Evolutionary conservation across 2,329 filamentous ascomycete genomes (phyloP).

Genomic region (Fusarium siculi): DNA sequence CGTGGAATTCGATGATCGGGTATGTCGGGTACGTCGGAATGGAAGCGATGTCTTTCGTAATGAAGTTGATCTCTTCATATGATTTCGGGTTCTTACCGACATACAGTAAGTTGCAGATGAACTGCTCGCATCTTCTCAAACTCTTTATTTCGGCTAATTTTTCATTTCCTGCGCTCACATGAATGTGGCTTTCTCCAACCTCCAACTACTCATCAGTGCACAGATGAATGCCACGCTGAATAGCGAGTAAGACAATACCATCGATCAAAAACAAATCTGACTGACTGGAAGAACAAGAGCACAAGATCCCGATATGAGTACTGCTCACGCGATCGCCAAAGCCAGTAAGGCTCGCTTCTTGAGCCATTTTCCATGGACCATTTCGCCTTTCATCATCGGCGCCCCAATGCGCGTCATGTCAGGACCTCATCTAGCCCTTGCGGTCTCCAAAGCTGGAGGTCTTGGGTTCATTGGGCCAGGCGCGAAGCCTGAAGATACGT

Average conservation of each 20-base stretch:
- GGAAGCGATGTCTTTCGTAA: background rate
- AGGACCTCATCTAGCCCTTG: slow-evolving; percentile 64
- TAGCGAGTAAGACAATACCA: background rate
- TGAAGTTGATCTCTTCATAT: background rate
- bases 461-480: slow-evolving; percentile 62
- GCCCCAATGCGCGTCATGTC: slow-evolving; percentile 77
- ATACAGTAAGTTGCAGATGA: background rate
- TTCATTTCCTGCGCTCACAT: background rate
- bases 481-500: slow-evolving; percentile 47
- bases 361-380: slow-evolving; percentile 42
- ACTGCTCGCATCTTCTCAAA: background rate
- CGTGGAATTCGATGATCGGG: background rate
- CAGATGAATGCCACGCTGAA: background rate
- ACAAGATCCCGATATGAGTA: slow-evolving; percentile 4
- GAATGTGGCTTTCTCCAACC: background rate
- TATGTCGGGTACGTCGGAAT: slow-evolving; percentile 20
- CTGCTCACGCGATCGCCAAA: background rate
- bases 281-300: background rate
- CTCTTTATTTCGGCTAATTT: background rate
- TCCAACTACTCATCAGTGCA: background rate
- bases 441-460: slow-evolving; percentile 77
- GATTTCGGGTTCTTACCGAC: slow-evolving; percentile 10
- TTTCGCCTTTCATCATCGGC: slow-evolving; percentile 63
- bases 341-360: slow-evolving; percentile 9
- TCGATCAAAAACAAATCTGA: background rate